phyloP scores from a whole-genome alignment of 1,284 basidiomycete species.

The Pseudozyma pruni region DNA sequence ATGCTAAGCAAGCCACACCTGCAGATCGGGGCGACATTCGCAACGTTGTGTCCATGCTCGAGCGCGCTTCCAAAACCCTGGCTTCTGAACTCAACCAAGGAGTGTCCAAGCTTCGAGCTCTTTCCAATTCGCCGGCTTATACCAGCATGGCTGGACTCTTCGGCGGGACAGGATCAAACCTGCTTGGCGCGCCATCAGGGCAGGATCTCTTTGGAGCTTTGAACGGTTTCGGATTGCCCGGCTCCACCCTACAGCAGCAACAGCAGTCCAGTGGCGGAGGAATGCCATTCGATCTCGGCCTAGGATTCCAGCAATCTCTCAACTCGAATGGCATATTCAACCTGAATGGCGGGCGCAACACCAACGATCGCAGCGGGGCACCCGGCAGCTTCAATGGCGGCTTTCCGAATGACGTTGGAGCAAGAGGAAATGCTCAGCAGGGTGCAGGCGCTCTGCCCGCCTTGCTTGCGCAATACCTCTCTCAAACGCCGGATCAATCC shows the following conservation, averaged over 20 bases:
- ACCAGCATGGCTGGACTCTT: conserved; percentile 20
- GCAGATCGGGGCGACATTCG: conserved; percentile 36
- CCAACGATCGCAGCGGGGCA: conserved; percentile 2
- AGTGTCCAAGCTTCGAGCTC: conserved; percentile 25
- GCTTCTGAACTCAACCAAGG: conserved; percentile 36
- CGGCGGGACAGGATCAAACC: conserved; percentile 5
- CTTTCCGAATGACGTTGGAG: conserved; percentile 15
- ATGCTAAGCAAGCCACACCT: conserved; percentile 34
- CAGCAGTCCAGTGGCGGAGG: conserved; percentile 11
- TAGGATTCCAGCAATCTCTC: conserved; percentile 19
- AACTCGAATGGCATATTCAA: conserved; percentile 22
- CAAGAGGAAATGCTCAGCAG: conserved; percentile 10
- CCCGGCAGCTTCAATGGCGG: conserved; percentile 11
- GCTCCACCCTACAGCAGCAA: conserved; percentile 12
- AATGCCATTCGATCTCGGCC: conserved; percentile 28
- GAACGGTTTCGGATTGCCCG: conserved; percentile 17
- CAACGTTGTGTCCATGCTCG: conserved; percentile 29
- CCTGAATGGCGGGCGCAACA: conserved; percentile 7
- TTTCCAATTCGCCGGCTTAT: conserved; percentile 19
- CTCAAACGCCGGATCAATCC: conserved; percentile 25
- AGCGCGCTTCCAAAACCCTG: conserved; percentile 30
- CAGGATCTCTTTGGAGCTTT: conserved; percentile 31
- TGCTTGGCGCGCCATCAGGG: conserved; percentile 2
- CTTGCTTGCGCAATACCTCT: conserved; percentile 48
- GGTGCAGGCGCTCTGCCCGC: conserved; percentile 21